phyloP scores from a whole-genome alignment of 2,329 filamentous ascomycete species.

The Blastomyces silverae region DNA sequence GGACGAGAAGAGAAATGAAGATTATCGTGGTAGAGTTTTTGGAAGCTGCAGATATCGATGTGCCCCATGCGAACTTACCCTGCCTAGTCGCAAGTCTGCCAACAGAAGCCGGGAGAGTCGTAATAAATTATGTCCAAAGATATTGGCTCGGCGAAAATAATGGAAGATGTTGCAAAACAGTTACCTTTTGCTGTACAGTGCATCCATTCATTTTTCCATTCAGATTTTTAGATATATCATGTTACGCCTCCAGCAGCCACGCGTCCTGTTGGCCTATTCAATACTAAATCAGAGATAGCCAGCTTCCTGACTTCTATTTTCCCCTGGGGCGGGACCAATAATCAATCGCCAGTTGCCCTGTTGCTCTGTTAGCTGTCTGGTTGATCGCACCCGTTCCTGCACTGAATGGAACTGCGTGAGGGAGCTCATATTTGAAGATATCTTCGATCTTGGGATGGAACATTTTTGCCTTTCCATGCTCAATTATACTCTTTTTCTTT shows the following conservation, averaged over 20 bases:
- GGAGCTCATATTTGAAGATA: not conserved
- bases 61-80: not conserved
- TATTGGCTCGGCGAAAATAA: not conserved
- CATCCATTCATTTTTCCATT: not conserved
- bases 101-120: not conserved
- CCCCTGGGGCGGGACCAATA: not conserved
- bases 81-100: not conserved
- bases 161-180: not conserved
- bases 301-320: not conserved
- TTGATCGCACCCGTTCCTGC: not conserved
- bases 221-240: not conserved
- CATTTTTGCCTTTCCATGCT: not conserved
- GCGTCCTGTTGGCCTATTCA: not conserved
- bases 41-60: not conserved
- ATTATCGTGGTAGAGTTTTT: not conserved
- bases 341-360: not conserved
- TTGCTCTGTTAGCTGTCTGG: not conserved
- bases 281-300: not conserved
- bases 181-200: not conserved
- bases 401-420: not conserved
- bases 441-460: not conserved
- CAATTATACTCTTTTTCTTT: not conserved
- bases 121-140: not conserved
- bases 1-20: not conserved
- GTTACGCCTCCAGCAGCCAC: not conserved